Evolutionary conservation across 192 early-diverging fungal species (phyloP), one percentile per base, ranked within the genome.

Genomic region (Backusella tarrabulga): DNA sequence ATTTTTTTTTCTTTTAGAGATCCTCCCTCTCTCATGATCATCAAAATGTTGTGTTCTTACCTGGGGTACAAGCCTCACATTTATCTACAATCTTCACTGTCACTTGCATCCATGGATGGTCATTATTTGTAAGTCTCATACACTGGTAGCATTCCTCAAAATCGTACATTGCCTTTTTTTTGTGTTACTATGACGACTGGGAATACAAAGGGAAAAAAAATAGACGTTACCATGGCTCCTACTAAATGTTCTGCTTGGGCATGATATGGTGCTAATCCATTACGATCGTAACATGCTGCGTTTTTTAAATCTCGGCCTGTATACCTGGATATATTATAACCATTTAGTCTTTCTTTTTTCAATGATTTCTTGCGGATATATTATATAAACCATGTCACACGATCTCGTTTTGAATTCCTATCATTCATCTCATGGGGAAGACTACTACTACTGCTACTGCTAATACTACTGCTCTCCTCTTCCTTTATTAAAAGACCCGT

Each of bases 271-370:
- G 72, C 54, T 36, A 85, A 42, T 70, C 81, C 81, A 52, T 79
- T 77, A 34, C 78, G 75, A 73, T 77, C 84, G 32, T 85, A 85
- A 50, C 84, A 85, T 21, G 81, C 84, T 54, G 84, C 78, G 52
- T 85, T 83, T 40, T 77, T 80, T 36, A 85, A 75, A 68, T 80
- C 81, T 26, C 73, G 32, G 15, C 81, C 84, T 67, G 60, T 29
- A 23, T 85, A 85, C 81, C 81, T 82, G 26, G 26, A 26, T 11
- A 54, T 8, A 54, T n/a, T 21, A 44, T 8, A 21, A n/a, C 2
- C 12, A 54, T 54, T 21, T 15, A 54, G 34, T 23, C 23, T 21
- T 23, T 72, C 11, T 40, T 40, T 40, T 6, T 40, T 40, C 38
- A 1, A 40, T 23, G 26, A 17, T 19, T 32, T 32, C 2, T 32